These are phyloP conservation scores for Fomitopsis palustris DNA, from an alignment of 1,284 basidiomycete genomes.

Conservation along the genomic window DNA sequence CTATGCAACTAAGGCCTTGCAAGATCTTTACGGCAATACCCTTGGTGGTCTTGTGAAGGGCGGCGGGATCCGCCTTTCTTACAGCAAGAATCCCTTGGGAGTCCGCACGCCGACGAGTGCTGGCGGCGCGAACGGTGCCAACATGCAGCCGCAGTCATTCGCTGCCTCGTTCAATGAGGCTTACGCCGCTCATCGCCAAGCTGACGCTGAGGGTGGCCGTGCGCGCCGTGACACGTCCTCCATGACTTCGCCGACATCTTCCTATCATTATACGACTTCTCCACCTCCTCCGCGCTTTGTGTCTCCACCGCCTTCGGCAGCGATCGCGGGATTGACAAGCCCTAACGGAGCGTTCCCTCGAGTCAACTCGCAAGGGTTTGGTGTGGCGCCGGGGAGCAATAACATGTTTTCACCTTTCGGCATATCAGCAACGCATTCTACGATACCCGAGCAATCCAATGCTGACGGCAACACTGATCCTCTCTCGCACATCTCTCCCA, in stretches of 20 bases:
- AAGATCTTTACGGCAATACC: conserved; percentile 89
- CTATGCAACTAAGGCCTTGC: conserved; percentile 81
- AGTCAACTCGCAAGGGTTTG: conserved; percentile 31
- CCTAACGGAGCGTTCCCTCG: conserved; percentile 32
- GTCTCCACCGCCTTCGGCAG: conserved; percentile 34
- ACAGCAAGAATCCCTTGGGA: conserved; percentile 93
- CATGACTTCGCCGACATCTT: conserved; percentile 41
- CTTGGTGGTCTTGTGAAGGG: conserved; percentile 90
- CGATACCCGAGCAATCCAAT: conserved; percentile 65
- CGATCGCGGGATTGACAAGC: conserved; percentile 31
- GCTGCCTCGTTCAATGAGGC: conserved; percentile 33
- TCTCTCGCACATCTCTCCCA: conserved; percentile 46
- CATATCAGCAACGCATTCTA: conserved; percentile 45
- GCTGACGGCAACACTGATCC: conserved; percentile 30
- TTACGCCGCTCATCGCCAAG: conserved; percentile 32
- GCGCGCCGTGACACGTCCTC: conserved; percentile 35
- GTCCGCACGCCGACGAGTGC: conserved; percentile 72
- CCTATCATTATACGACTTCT: conserved; percentile 48
- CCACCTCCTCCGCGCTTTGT: conserved; percentile 47
- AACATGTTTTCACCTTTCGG: conserved; percentile 63
- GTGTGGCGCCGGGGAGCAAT: conserved; percentile 28
- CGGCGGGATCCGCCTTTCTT: conserved; percentile 91
- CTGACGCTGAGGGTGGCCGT: conserved; percentile 32
- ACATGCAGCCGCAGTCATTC: conserved; percentile 45
- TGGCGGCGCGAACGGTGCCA: conserved; percentile 38